Conservation (phyloP, 2,329 filamentous ascomycete species). For the Alternaria brassicae region DNA sequence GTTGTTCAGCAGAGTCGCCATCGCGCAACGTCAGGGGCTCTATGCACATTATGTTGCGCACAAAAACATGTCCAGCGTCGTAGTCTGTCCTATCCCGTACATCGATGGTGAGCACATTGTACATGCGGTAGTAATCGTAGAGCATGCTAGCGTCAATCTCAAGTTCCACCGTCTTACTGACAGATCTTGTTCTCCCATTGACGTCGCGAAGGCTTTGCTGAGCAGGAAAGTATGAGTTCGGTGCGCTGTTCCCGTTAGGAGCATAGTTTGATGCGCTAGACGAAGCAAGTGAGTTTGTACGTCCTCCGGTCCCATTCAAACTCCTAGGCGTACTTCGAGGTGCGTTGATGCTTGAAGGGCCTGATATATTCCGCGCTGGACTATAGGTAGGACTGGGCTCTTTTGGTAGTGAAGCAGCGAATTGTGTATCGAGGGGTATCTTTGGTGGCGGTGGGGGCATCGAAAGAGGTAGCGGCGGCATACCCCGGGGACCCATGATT, state of each 20-base stretch:
- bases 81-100: constrained; percentile 80
- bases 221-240: constrained; percentile 54
- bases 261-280: constrained; percentile 49
- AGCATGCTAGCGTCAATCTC: constrained; percentile 75
- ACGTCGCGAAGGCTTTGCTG: constrained; percentile 26
- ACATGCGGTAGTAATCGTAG: constrained; percentile 71
- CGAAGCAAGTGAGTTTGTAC: constrained; percentile 62
- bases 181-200: constrained; percentile 47
- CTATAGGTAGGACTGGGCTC: constrained; percentile 79
- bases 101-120: constrained; percentile 81
- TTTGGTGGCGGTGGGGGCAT: constrained; percentile 52
- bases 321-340: constrained; percentile 71
- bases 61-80: constrained; percentile 87
- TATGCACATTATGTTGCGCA: constrained; percentile 84
- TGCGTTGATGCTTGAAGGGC: constrained; percentile 68
- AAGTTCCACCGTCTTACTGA: constrained; percentile 62
- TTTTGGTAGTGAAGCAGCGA: constrained; percentile 69
- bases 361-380: constrained; percentile 74
- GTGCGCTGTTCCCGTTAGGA: constrained; percentile 44
- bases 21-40: constrained; percentile 80
- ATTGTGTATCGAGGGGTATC: constrained; percentile 58
- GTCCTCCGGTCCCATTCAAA: constrained; percentile 62
- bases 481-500: constrained; percentile 60
- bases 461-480: constrained; percentile 52
- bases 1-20: constrained; percentile 68